These are phyloP conservation scores for Nasturtium officinale DNA, from an alignment of 345 rosid genomes.

Conservation along the genomic window DNA sequence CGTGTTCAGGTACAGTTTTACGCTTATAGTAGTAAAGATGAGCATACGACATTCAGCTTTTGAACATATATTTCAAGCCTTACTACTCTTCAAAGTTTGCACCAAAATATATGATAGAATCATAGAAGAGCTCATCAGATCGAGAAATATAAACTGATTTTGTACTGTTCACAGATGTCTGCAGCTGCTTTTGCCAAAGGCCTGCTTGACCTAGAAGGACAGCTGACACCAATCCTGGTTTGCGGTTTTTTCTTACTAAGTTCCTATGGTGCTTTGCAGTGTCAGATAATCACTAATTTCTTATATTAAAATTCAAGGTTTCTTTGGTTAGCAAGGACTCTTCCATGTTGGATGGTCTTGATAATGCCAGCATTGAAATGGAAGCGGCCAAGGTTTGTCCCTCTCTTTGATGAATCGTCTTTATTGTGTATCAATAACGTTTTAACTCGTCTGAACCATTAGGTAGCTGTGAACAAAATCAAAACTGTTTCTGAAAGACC, in stretches of 20 bases:
- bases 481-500: conserved; percentile 8
- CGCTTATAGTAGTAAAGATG: conserved; percentile 11
- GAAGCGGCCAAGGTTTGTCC: conserved; percentile 88
- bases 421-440: conserved; percentile 9
- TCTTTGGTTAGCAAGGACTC: conserved; percentile 99
- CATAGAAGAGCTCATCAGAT: background rate
- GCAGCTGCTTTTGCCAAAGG: conserved; percentile 99
- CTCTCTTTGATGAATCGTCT: conserved; percentile 19
- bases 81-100: background rate
- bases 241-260: conserved; percentile 34
- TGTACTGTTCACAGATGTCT: conserved; percentile 77
- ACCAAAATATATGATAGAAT: background rate
- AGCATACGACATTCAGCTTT: background rate
- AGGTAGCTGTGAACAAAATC: background rate
- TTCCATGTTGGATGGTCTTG: conserved; percentile 99
- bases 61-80: conserved; percentile 7
- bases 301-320: conserved; percentile 59
- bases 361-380: conserved; percentile 93
- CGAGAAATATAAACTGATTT: background rate
- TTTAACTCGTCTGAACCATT: conserved; percentile 1
- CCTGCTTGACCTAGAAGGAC: conserved; percentile 99
- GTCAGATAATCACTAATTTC: conserved; percentile 5
- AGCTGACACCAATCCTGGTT: conserved; percentile 96
- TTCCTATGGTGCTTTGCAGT: conserved; percentile 14
- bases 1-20: conserved; percentile 84